Conservation (phyloP, 805 yeast species). For the Candida arabinofermentans region DNA sequence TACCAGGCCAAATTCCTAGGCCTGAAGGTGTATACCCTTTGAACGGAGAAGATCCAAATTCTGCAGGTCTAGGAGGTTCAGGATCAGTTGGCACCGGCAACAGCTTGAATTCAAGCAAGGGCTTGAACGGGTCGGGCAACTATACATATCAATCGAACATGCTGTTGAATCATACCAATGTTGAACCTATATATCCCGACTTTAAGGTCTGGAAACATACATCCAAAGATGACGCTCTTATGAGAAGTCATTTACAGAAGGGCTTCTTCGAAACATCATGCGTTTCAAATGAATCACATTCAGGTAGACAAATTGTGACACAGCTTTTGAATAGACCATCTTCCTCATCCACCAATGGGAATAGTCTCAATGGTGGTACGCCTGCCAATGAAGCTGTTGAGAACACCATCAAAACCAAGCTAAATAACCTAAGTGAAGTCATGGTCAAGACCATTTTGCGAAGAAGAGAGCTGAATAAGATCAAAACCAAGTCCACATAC, state of each 20-base stretch:
- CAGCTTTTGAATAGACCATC: constrained; percentile 25
- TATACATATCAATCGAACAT: not conserved
- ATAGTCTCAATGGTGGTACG: not conserved
- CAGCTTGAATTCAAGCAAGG: not conserved
- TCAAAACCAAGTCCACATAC: constrained; percentile 50
- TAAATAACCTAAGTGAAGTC: constrained; percentile 44
- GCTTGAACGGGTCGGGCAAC: not conserved
- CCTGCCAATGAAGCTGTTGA: constrained; percentile 10
- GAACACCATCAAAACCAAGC: constrained; percentile 15
- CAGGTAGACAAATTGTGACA: constrained; percentile 58
- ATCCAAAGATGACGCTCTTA: constrained; percentile 47
- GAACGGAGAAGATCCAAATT: constrained; percentile 18
- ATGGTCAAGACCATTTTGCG: constrained; percentile 45
- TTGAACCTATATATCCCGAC: constrained; percentile 53
- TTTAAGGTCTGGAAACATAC: constrained; percentile 67
- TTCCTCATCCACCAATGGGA: constrained; percentile 21
- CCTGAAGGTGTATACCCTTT: constrained; percentile 31
- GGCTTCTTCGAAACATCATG: constrained; percentile 66
- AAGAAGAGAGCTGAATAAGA: constrained; percentile 41
- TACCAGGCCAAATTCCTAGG: constrained; percentile 22
- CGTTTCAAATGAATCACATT: constrained; percentile 63
- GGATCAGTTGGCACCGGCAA: not conserved
- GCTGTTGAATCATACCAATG: not conserved
- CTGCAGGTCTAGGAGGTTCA: not conserved
- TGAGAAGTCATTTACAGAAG: constrained; percentile 56